Conservation (phyloP, 352 stramenopile genomes). For the Thalassiosira ordinaria region DNA sequence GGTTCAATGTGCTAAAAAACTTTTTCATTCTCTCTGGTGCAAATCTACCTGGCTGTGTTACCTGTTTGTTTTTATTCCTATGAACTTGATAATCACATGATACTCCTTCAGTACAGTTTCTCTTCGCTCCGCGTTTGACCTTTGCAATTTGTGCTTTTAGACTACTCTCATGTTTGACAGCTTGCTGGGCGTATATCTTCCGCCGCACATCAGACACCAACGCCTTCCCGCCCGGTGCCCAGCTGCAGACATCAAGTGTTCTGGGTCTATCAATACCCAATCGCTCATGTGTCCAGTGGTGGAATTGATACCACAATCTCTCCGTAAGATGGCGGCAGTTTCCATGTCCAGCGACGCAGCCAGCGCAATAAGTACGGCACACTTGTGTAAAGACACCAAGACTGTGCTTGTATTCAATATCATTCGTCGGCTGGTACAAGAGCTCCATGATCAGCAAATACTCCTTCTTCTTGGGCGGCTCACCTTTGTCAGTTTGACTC, state of each 20-base stretch:
- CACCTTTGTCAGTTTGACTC: background rate
- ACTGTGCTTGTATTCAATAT: background rate
- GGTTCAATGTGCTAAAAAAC: background rate
- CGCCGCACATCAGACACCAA: background rate
- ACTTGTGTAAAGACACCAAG: constrained; percentile 9
- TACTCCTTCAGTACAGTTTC: background rate
- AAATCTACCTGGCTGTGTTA: background rate
- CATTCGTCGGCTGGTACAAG: constrained; percentile 1
- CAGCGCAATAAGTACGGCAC: background rate
- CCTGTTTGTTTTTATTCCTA: background rate
- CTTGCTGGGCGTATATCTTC: constrained; percentile 1
- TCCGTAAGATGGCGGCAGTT: constrained; percentile 11
- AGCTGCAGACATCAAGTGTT: constrained; percentile 5
- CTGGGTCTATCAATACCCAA: background rate
- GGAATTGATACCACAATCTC: constrained; percentile 10
- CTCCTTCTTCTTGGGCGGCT: constrained; percentile 4
- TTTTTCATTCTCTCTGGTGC: background rate
- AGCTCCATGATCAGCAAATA: constrained; percentile 22
- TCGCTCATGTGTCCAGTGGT: background rate
- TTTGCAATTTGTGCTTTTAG: background rate
- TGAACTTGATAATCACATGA: background rate
- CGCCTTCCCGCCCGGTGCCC: background rate
- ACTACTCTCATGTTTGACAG: background rate
- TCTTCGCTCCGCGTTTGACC: background rate
- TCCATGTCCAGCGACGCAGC: constrained; percentile 1